Conservation (phyloP, 192 early-diverging fungal genomes). For the Lobosporangium transversale region DNA sequence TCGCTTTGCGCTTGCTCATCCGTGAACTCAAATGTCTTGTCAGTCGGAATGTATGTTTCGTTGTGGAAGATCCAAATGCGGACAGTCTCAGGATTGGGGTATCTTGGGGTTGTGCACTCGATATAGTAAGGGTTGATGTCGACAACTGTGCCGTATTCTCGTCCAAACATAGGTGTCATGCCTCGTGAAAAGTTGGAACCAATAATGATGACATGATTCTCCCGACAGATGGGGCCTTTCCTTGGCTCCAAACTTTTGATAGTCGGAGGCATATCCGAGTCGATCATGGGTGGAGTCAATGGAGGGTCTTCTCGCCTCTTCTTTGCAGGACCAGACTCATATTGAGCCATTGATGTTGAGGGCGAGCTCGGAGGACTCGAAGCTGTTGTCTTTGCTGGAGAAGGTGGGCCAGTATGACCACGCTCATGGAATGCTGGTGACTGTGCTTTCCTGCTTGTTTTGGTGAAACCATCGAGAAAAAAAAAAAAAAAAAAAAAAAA, state of each 20-base stretch:
- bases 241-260: slow-evolving; percentile 48
- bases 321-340: slow-evolving; percentile 32
- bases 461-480: neutral
- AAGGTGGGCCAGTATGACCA: slow-evolving; percentile 29
- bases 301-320: slow-evolving; percentile 40
- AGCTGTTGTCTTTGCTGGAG: slow-evolving; percentile 44
- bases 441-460: slow-evolving; percentile 31
- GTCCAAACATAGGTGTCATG: slow-evolving; percentile 52
- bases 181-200: slow-evolving; percentile 45
- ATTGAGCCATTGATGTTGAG: slow-evolving; percentile 18
- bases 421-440: slow-evolving; percentile 29
- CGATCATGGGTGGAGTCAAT: slow-evolving; percentile 44
- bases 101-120: slow-evolving; percentile 47
- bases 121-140: slow-evolving; percentile 51
- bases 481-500: neutral
- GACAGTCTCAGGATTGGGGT: slow-evolving; percentile 47
- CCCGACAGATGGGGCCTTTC: slow-evolving; percentile 45
- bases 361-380: slow-evolving; percentile 50
- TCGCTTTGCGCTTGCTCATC: slow-evolving; percentile 48
- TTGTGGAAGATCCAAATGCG: slow-evolving; percentile 43
- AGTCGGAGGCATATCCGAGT: slow-evolving; percentile 38
- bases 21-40: slow-evolving; percentile 51
- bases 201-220: slow-evolving; percentile 54
- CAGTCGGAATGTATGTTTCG: slow-evolving; percentile 34
- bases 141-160: slow-evolving; percentile 42